Evolutionary conservation across 2,329 filamentous ascomycete species (phyloP), one percentile per base, ranked within the genome.

Genomic region (Plectosphaerella cucumerina): DNA sequence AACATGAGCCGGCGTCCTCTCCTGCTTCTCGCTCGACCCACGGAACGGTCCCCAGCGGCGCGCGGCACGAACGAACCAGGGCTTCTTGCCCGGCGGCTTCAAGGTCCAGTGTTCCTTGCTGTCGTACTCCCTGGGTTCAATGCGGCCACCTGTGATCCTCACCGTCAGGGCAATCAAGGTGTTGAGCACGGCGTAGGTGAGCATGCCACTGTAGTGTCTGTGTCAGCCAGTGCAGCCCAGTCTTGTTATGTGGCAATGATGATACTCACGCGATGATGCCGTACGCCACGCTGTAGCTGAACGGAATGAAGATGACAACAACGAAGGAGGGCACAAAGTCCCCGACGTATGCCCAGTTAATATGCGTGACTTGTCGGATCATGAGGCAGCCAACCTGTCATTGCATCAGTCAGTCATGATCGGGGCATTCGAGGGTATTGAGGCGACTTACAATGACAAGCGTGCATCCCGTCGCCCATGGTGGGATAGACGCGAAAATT

Each of bases 261-360:
- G 6, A 15, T 1, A 73, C 78, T 71, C 65, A 82, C 80, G 81
- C 86, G 58, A 90, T 89, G 23, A 91, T 77, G 17, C 87, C 87
- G 56, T 90, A 90, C 6, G 87, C 86, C 45, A 89, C 87, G 48
- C 84, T 88, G 75, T 90, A 90, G 56, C 83, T 89, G 63, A 90
- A 88, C 0, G 87, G 87, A 71, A 91, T 90, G 50, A 89, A 80
- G 2, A 81, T 81, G 58, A 90, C 82, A 4, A 87, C 89, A 31
- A 90, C 75, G 66, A 90, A 90, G 0, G 87, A 89, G 0, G 87
- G 87, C 3, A 90, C 73, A 0, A 87, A 84, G 55, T 91, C 87
- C 45, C 87, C 87, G 48, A 89, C 82, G 58, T 89, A 90, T 18
- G 75, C 72, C 87, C 87, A 90, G 68, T 90, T 90, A 69, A 90